Base-by-base conservation (phyloP, 108 stramenopile species). In the Pseudonitzschia pungens region DNA sequence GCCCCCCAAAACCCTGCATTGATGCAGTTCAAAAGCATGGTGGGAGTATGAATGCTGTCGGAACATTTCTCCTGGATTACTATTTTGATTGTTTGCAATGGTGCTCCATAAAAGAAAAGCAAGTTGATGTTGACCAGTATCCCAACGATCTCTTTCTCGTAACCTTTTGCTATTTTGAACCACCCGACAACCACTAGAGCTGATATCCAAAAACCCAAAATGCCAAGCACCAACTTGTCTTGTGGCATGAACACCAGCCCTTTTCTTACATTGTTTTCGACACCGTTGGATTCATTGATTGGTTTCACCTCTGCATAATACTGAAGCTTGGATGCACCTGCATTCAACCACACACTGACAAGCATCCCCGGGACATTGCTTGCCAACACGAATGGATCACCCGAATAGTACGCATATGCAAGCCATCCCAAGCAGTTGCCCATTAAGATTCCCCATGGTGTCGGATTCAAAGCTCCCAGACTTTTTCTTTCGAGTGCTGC, bases 71-170 rank as follows among this genome's bases (percentile, higher is more conserved):
- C 57, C 7, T 78, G 70, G 12, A 92, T 15, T 8, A 92, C 91
- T 56, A 63, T 58, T 43, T 72, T 58, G 16, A 92, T 89, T 5
- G 87, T 84, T 33, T 88, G 75, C 41, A 94, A 71, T 16, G 93
- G 93, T 40, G 91, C 89, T 10, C 84, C 91, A 67, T 92, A 95
- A 65, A 95, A 95, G 52, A 95, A 86, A 15, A 92, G 74, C 20
- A 92, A 69, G 68, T 92, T 95, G 55, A 89, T 79, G 75, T 95
- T 95, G 36, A 92, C 93, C 4, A 85, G 33, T 26, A 92, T 50
- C 21, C 93, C 93, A 62, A 95, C 77, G 26, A 84, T 71, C 20
- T 56, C 31, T 22, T 60, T 76, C 45, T 67, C 69, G 33, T 71
- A 36, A n/a, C 60, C 33, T 6, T 51, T n/a, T 14, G 31, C 27